These are phyloP conservation scores for Scorias spongiosa DNA, from an alignment of 2,329 filamentous ascomycete species.

Conservation along the genomic window DNA sequence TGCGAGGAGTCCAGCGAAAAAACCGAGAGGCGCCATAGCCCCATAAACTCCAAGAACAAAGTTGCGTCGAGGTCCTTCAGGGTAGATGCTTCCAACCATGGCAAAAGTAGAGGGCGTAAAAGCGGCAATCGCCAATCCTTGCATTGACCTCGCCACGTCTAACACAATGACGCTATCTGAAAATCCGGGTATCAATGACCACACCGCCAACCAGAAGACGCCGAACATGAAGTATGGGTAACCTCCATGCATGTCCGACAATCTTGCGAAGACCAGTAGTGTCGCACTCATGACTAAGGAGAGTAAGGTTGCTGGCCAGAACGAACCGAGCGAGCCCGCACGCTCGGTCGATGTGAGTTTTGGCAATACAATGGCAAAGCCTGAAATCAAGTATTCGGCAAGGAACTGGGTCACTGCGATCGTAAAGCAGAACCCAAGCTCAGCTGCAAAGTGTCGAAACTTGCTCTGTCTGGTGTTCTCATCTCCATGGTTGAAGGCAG, in stretches of 20 bases:
- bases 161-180: constrained; percentile 10
- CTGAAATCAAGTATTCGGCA: constrained; percentile 23
- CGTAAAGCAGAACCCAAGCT: constrained; percentile 21
- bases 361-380: constrained; percentile 21
- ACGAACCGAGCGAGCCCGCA: constrained; percentile 11
- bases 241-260: constrained; percentile 23
- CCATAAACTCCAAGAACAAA: constrained; percentile 21
- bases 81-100: constrained; percentile 19
- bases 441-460: constrained; percentile 17
- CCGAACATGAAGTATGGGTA: constrained; percentile 22
- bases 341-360: constrained; percentile 7
- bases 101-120: constrained; percentile 20
- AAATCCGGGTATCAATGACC: constrained; percentile 21
- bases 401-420: constrained; percentile 22
- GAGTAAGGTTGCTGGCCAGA: constrained; percentile 22
- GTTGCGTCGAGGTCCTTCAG: constrained; percentile 18
- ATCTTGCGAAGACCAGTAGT: constrained; percentile 18
- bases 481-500: not conserved
- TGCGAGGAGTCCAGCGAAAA: constrained; percentile 21
- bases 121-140: constrained; percentile 22
- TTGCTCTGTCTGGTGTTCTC: constrained; percentile 2
- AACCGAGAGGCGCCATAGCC: constrained; percentile 22
- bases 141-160: constrained; percentile 21
- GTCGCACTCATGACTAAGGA: constrained; percentile 20
- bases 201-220: constrained; percentile 19